Evolutionary conservation across 129 eudicot genomes (phyloP), one percentile per base, ranked within the genome.

Genomic region (Mikania micrantha): DNA sequence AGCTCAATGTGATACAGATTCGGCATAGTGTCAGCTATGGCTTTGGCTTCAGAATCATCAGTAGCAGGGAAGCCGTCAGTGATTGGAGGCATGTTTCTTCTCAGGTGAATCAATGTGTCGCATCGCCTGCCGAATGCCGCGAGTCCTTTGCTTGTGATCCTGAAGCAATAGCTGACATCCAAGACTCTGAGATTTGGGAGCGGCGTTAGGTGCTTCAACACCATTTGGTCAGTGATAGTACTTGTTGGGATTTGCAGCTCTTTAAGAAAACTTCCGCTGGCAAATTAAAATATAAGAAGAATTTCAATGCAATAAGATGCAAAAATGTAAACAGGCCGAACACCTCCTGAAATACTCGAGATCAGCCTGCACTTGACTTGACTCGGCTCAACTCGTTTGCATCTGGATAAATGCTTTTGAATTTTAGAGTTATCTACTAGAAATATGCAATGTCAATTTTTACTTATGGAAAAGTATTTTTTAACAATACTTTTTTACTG

Each of bases 101-200:
- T 81, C 62, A 81, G 56, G 66, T 57, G 70, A 20, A 64, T 9
- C 44, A 77, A 59, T 17, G 71, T 77, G 29, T 69, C 57, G 67
- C 85, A 81, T 27, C 67, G 66, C 60, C 12, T 73, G 45, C 82
- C 85, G 20, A 81, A 81, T 25, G 82, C 49, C 69, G 52, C 77
- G 21, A 81, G 64, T 6, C 80, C 82, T 63, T 77, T 63, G 56
- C 13, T 25, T 68, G 85, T 72, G 60, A 81, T 68, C 10, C 48
- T 48, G 15, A 53, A 31, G 69, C 85, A 81, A 24, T 68, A 20
- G 70, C 77, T 77, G 22, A 81, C 52, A 54, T 81, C 82, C 69
- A 81, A 56, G 10, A 35, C 15, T 7, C 41, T 73, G 38, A 81
- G 66, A 60, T 73, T 77, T 35, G 80, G 77, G 0, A 81, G 60